A percentile compares a stretch with the other conserved stretches of the same genome.
These are phyloP conservation scores for Raphanus hybrid DNA, from an alignment of 441 rosid genomes.

Conservation along the genomic window DNA sequence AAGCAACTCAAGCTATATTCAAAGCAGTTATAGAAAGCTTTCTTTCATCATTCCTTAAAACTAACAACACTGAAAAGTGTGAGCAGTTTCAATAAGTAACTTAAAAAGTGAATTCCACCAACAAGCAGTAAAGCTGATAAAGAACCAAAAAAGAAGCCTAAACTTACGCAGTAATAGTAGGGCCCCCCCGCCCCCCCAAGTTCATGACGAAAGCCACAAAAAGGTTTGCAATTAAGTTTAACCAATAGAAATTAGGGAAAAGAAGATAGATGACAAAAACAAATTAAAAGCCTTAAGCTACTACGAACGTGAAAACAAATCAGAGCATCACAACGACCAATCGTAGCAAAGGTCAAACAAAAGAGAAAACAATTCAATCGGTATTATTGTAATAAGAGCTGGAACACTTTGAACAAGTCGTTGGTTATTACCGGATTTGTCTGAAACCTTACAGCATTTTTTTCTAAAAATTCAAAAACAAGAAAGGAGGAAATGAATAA, in stretches of 20 bases:
- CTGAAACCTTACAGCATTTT: constrained; percentile 44
- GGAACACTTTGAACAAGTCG: background rate
- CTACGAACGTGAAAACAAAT: constrained; percentile 4
- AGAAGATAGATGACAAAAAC: constrained; percentile 8
- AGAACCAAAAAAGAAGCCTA: constrained; percentile 34
- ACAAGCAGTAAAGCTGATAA: constrained; percentile 40
- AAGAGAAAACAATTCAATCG: constrained; percentile 16
- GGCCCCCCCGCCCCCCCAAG: constrained; percentile 37
- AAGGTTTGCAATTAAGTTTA: constrained; percentile 18
- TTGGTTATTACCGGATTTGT: constrained; percentile 32
- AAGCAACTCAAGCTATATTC: background rate
- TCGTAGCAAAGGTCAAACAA: background rate
- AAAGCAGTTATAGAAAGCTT: constrained; percentile 9
- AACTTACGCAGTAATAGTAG: constrained; percentile 32
- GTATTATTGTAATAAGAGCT: constrained; percentile 19
- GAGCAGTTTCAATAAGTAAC: constrained; percentile 29
- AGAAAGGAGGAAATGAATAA: background rate
- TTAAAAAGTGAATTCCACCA: constrained; percentile 26
- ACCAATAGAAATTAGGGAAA: constrained; percentile 27
- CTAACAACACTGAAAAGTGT: constrained; percentile 18
- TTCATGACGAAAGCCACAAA: constrained; percentile 35
- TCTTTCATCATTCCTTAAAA: background rate
- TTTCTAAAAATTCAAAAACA: constrained; percentile 6
- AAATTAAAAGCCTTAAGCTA: constrained; percentile 4
- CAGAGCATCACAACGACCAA: constrained; percentile 19